phyloP scores from a whole-genome alignment of 1,284 basidiomycete species.

The Cutaneotrichosporon spelunceum region DNA sequence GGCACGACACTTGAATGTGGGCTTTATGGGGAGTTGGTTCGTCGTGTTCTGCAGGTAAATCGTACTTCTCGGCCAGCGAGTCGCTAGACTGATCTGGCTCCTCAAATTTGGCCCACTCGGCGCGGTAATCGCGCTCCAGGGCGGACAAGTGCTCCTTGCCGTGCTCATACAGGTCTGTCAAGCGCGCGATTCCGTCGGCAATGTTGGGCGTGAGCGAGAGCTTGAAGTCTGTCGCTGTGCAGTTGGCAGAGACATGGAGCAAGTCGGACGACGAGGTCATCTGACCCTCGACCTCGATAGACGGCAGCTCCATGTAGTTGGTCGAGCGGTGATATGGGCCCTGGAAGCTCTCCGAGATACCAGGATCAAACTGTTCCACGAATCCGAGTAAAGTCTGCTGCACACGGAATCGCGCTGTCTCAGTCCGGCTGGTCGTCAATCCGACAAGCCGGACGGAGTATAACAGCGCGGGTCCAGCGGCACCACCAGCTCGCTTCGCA shows the following conservation, averaged over 20 bases:
- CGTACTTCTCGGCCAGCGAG: slow-evolving; percentile 31
- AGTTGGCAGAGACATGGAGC: slow-evolving; percentile 64
- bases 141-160: slow-evolving; percentile 73
- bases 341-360: slow-evolving; percentile 64
- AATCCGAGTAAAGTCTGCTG: slow-evolving; percentile 77
- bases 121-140: slow-evolving; percentile 55
- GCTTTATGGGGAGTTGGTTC: slow-evolving; percentile 16
- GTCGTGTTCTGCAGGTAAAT: slow-evolving; percentile 18
- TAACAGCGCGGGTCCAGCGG: slow-evolving; percentile 70
- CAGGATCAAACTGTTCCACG: slow-evolving; percentile 74
- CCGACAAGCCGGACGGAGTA: slow-evolving; percentile 71
- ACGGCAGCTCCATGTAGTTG: slow-evolving; percentile 62
- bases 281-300: slow-evolving; percentile 74
- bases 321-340: slow-evolving; percentile 66
- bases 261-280: slow-evolving; percentile 59
- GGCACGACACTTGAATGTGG: slow-evolving; percentile 67
- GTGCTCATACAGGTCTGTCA: slow-evolving; percentile 78
- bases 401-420: slow-evolving; percentile 72
- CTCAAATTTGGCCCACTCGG: slow-evolving; percentile 29
- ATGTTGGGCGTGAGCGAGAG: slow-evolving; percentile 79
- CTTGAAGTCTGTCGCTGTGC: slow-evolving; percentile 79
- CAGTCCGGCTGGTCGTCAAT: slow-evolving; percentile 69
- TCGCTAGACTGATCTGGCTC: slow-evolving; percentile 15
- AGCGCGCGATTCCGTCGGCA: slow-evolving; percentile 70
- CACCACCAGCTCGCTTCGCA: slow-evolving; percentile 53